These are phyloP conservation scores for Pachysolen tannophilus DNA, from an alignment of 805 yeast species.

Conservation along the genomic window DNA sequence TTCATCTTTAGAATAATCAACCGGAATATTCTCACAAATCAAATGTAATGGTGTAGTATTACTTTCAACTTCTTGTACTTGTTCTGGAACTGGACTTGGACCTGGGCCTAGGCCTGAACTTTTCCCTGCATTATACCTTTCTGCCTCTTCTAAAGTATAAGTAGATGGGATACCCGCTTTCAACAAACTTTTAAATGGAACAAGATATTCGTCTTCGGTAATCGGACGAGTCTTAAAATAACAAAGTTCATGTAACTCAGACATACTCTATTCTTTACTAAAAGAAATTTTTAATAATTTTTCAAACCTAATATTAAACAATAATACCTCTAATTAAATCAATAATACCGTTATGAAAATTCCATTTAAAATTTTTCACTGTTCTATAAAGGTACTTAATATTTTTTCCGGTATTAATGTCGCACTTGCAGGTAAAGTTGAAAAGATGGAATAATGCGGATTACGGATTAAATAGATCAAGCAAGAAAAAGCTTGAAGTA, in stretches of 20 bases:
- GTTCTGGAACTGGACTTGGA: constrained; percentile 15
- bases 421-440: too few species aligned
- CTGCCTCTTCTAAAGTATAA: constrained; percentile 71
- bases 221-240: constrained; percentile 45
- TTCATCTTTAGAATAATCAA: constrained; percentile 32
- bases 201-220: constrained; percentile 30
- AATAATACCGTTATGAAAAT: too few species aligned
- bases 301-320: too few species aligned
- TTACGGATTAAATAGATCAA: too few species aligned
- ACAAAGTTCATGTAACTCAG: constrained; percentile 66
- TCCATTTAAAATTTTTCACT: too few species aligned
- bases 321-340: too few species aligned
- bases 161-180: constrained; percentile 73
- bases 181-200: constrained; percentile 36
- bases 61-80: constrained; percentile 32
- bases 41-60: constrained; percentile 80
- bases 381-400: too few species aligned
- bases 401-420: too few species aligned
- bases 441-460: too few species aligned
- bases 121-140: constrained; percentile 39
- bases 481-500: too few species aligned
- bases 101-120: too few species aligned
- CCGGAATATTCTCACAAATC: constrained; percentile 45
- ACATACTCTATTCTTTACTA: constrained; percentile 30
- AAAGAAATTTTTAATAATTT: too few species aligned